A percentile compares a stretch with the other conserved stretches of the same genome.
Evolutionary conservation across 2,329 filamentous ascomycete genomes (phyloP).

Genomic region (Colletotrichum agaves): DNA sequence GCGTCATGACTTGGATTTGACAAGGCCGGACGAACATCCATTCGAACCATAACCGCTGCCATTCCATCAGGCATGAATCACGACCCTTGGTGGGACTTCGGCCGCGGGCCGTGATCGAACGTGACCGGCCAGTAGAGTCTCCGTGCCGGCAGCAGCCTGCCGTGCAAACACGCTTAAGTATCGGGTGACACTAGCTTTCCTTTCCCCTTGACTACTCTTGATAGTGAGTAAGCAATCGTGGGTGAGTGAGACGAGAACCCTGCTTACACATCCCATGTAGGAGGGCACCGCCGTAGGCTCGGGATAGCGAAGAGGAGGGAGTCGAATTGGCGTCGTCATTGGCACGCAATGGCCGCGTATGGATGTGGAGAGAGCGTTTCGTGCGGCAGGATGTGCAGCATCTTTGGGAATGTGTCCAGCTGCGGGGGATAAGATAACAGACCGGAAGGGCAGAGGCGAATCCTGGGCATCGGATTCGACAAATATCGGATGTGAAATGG

Average conservation of each 20-base stretch:
- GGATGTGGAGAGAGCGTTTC: background rate
- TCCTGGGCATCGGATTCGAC: background rate
- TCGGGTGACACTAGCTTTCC: constrained; percentile 26
- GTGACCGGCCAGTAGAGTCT: constrained; percentile 31
- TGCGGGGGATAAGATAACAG: background rate
- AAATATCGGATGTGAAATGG: background rate
- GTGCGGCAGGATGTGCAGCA: background rate
- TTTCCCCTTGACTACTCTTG: background rate
- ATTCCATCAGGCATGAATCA: constrained; percentile 36
- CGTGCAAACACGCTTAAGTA: constrained; percentile 11
- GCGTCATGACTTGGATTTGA: constrained; percentile 33
- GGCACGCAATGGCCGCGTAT: constrained; percentile 8
- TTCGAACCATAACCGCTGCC: constrained; percentile 21
- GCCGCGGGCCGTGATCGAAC: constrained; percentile 27
- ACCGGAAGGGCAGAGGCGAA: background rate
- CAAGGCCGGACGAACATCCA: constrained; percentile 24
- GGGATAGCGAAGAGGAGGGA: background rate
- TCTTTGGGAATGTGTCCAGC: background rate
- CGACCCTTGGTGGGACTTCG: constrained; percentile 14
- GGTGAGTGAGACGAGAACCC: constrained; percentile 6
- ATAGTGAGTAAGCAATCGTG: constrained; percentile 11
- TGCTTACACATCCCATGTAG: constrained; percentile 28
- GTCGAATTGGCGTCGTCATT: background rate
- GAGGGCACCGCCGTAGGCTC: constrained; percentile 9
- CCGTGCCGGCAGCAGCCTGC: constrained; percentile 25